Conservation (phyloP, 306 rosid species). For the Biancaea sappan region DNA sequence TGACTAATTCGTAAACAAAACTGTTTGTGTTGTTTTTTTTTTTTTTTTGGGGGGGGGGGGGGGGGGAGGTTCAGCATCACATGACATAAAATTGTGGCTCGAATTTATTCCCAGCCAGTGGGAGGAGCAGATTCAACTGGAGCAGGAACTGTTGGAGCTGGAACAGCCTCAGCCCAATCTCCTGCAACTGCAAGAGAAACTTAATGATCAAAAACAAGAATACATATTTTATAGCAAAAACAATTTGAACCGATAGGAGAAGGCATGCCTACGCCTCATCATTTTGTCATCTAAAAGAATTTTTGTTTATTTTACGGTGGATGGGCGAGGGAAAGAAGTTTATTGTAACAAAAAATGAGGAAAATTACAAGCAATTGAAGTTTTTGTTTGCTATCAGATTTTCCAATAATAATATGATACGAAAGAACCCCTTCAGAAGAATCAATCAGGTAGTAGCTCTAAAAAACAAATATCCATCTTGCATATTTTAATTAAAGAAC, state of each 20-base stretch:
- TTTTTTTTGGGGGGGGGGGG: conserved; percentile 1
- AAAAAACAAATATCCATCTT: no score
- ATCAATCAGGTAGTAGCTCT: no score
- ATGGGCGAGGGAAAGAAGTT: not conserved
- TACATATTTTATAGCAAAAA: not conserved
- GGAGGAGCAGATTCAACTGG: conserved; percentile 32
- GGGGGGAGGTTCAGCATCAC: not conserved
- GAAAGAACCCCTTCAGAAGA: no score
- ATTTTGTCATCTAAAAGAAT: no score
- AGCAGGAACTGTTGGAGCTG: conserved; percentile 28
- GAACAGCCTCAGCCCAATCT: conserved; percentile 48
- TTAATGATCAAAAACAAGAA: not conserved
- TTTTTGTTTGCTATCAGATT: no score
- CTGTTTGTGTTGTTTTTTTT: no score
- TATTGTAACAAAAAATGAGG: not conserved
- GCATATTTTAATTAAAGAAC: no score
- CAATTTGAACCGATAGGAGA: no score
- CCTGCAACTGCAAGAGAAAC: conserved; percentile 28
- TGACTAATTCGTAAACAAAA: not conserved
- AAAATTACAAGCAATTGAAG: not conserved
- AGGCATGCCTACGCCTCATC: no score
- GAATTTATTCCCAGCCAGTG: conserved; percentile 45
- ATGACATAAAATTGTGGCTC: not conserved
- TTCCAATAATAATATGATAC: no score
- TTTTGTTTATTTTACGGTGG: not conserved